Evolutionary conservation across 345 rosid genomes (phyloP), one percentile per base, ranked within the genome.

Genomic region (Hibiscus trionum): DNA sequence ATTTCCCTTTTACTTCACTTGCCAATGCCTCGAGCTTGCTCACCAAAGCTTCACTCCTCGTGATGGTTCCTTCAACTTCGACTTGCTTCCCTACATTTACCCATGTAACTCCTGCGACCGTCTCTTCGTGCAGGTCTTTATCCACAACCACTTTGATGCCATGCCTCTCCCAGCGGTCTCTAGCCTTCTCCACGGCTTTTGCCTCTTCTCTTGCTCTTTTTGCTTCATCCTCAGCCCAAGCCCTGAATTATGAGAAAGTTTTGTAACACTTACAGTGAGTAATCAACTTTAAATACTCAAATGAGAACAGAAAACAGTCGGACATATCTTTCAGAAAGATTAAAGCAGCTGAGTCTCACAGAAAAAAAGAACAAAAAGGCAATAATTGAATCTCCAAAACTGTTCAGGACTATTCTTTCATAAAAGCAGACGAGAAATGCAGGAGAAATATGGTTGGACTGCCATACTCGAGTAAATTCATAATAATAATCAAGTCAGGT

Each of bases 161-260:
- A 52, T 79, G 86, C 77, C 82, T 89, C 86, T 88, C 93, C 97
- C 97, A 95, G 31, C 85, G 92, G 55, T 85, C 88, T 77, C 99
- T 88, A 61, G 97, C 99, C 75, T 90, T 93, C 81, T 89, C 87
- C 33, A 95, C 80, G 72, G 87, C 86, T 80, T 87, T 89, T 69
- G 62, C 62, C n/a, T 58, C 35, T 58, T 58, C 35, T 58, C 62
- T 26, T 11, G 33, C 62, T 26, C 62, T 58, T 58, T 58, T 58
- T 17, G 95, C 96, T 84, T 91, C 98, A 55, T 91, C 93, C 81
- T 90, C 90, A 5, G 99, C 99, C 99, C 99, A 95, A 64, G 88
- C 80, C 84, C 99, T 94, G 77, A 33, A 80, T 71, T 14, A 65
- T 16, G 27, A 70, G 24, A 21, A 44, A 56, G 44, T 33, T 31